These are phyloP conservation scores for Colletotrichum sp. DNA, from an alignment of 2,329 filamentous ascomycete species.

Conservation along the genomic window DNA sequence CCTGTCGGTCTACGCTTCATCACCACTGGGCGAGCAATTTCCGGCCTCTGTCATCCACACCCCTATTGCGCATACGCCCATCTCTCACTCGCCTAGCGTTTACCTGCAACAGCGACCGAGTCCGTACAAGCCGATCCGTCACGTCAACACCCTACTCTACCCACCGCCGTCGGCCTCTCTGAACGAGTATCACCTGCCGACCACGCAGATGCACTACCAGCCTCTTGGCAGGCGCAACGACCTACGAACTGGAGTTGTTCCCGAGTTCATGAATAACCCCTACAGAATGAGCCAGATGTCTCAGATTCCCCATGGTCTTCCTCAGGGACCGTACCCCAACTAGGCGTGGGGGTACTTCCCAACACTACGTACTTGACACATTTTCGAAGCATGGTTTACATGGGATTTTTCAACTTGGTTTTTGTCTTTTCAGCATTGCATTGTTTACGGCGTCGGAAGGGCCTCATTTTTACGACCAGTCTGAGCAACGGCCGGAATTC, in stretches of 20 bases:
- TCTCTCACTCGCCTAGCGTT: conserved; percentile 83
- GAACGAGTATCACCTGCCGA: conserved; percentile 72
- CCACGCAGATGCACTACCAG: conserved; percentile 84
- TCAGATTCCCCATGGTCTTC: conserved; percentile 20
- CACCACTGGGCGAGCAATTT: conserved; percentile 70
- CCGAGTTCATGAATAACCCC: conserved; percentile 53
- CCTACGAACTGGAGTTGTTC: conserved; percentile 73
- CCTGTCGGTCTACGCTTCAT: conserved; percentile 66
- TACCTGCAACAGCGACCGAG: conserved; percentile 89
- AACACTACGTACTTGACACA: background rate
- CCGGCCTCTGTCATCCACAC: conserved; percentile 59
- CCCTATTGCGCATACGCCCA: conserved; percentile 64
- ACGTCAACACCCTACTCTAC: conserved; percentile 89
- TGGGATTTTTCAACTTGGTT: background rate
- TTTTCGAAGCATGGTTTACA: background rate
- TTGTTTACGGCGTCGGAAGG: conserved; percentile 22
- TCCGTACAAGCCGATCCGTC: conserved; percentile 88
- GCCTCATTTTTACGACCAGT: conserved; percentile 9
- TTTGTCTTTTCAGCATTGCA: conserved; percentile 18
- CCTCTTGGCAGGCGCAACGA: conserved; percentile 74
- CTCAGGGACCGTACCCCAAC: conserved; percentile 38
- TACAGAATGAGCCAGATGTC: conserved; percentile 17
- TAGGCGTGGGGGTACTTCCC: conserved; percentile 30
- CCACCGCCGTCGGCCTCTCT: conserved; percentile 83
- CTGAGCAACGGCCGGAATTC: background rate